Percentiles rank a stretch among this genome's conserved stretches.
phyloP scores from a whole-genome alignment of 208 protist species.

The Angomonas deanei region DNA sequence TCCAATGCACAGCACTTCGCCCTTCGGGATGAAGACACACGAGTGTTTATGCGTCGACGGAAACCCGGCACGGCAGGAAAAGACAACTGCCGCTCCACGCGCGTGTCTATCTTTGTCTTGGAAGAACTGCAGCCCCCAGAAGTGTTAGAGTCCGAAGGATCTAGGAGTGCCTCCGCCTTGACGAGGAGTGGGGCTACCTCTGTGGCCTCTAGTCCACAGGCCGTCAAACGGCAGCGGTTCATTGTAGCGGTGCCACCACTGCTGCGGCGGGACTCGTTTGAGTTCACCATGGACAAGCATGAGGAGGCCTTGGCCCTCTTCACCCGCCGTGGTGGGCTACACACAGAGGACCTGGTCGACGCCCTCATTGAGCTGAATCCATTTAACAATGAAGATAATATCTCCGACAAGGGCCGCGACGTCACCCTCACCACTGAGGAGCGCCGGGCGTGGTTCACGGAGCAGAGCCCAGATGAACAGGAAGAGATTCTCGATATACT shows the following conservation, averaged over 20 bases:
- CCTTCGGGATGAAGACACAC: neutral
- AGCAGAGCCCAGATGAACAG: neutral
- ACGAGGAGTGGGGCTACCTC: neutral
- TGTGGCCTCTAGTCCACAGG: neutral
- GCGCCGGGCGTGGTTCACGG: neutral
- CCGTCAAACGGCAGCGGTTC: neutral
- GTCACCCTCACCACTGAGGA: neutral
- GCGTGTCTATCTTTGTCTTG: neutral
- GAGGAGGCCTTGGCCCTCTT: neutral
- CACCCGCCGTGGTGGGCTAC: neutral
- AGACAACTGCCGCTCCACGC: neutral
- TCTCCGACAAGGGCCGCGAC: neutral
- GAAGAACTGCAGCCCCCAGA: neutral
- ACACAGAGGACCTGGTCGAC: neutral
- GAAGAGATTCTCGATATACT: neutral
- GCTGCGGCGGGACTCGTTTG: neutral
- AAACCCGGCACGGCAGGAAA: neutral
- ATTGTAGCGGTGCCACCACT: neutral
- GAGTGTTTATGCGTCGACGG: neutral
- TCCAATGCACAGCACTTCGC: neutral
- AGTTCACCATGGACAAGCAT: conserved; percentile 3
- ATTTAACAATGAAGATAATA: conserved; percentile 1
- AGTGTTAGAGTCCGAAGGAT: neutral
- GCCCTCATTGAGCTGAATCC: neutral
- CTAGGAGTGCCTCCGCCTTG: too few species aligned